phyloP scores from a whole-genome alignment of 1,284 basidiomycete genomes.

The Pseudozyma sp. region DNA sequence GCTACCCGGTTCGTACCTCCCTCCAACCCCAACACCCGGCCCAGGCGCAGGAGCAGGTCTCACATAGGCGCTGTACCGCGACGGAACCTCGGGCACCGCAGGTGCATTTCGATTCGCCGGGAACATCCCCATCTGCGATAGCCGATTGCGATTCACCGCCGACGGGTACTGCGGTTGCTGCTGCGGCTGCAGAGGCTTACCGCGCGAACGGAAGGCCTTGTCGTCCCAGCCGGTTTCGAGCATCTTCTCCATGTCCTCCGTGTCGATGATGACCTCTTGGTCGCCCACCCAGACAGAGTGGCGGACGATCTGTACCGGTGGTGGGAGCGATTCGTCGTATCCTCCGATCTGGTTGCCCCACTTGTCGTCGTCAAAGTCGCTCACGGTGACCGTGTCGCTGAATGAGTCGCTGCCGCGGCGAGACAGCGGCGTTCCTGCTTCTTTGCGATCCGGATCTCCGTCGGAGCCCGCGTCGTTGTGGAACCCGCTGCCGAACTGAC shows the following conservation, averaged over 20 bases:
- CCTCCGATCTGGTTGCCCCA: slow-evolving; percentile 77
- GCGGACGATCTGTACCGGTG: slow-evolving; percentile 57
- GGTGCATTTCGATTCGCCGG: slow-evolving; percentile 24
- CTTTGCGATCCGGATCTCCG: slow-evolving; percentile 47
- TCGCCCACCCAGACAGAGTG: slow-evolving; percentile 60
- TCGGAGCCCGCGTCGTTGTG: slow-evolving; percentile 72
- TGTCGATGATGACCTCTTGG: slow-evolving; percentile 54
- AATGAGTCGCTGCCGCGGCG: slow-evolving; percentile 47
- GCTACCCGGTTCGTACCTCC: slow-evolving; percentile 28
- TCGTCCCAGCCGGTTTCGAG: slow-evolving; percentile 62
- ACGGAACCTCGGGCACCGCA: slow-evolving; percentile 48
- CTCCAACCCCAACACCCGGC: slow-evolving; percentile 1
- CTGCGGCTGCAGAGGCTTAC: slow-evolving; percentile 2
- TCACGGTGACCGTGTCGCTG: slow-evolving; percentile 36
- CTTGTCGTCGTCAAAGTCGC: slow-evolving; percentile 82
- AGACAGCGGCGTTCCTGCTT: slow-evolving; percentile 34
- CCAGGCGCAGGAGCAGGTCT: background rate
- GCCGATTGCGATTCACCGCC: slow-evolving; percentile 31
- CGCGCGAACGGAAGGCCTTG: slow-evolving; percentile 31
- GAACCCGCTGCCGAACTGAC: slow-evolving; percentile 75
- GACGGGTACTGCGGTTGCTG: slow-evolving; percentile 45
- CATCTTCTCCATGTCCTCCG: slow-evolving; percentile 62
- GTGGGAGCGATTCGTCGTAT: slow-evolving; percentile 62
- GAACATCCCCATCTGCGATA: slow-evolving; percentile 48
- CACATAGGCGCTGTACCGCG: slow-evolving; percentile 20